Evolutionary conservation across 139 green algal species (phyloP), one percentile per base, ranked within the genome.

Genomic region (Chlamydomonas sp.): DNA sequence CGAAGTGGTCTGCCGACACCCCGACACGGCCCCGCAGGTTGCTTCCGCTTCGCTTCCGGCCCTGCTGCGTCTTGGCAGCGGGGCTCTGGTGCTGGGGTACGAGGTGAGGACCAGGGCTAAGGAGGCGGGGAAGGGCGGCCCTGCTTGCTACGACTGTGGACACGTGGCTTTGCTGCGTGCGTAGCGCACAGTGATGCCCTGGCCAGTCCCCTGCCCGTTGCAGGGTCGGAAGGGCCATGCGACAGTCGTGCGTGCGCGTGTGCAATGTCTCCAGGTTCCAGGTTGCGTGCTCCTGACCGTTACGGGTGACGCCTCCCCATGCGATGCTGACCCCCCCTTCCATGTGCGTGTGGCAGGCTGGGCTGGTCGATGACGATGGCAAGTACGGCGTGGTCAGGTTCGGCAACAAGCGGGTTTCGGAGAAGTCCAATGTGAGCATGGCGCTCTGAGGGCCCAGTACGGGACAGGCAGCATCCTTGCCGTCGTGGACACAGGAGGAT

Each of bases 81-180:
- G 94, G 49, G 93, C 77, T 3, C 94, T 97, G 63, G 83, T 80
- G 12, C 67, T 86, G 17, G 95, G 91, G 2, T 97, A 97, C 86
- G 86, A 89, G 10, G 63, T 84, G 0, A 9, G 31, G 31, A 49
- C 31, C 31, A 49, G 0, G 31, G 31, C 31, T 49, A 49, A 49
- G 31, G 31, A 49, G 31, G 31, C 31, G 31, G 31, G 31, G 31
- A 49, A 49, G 31, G 31, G 31, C 12, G 66, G 66, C 66, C 10
- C 12, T 71, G 10, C 66, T 71, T 71, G 66, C 66, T 14, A 71
- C 66, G 10, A 71, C 10, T 71, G 10, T 71, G 10, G 66, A 10
- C 9, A 71, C 12, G 10, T 71, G 66, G 12, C 9, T 14, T 10
- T 71, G 66, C 12, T 10, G 66, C 66, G 66, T 18, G 66, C 66